Base-by-base conservation (phyloP, 1,139 yeast genomes). In the Meyerozyma elateridarum region DNA sequence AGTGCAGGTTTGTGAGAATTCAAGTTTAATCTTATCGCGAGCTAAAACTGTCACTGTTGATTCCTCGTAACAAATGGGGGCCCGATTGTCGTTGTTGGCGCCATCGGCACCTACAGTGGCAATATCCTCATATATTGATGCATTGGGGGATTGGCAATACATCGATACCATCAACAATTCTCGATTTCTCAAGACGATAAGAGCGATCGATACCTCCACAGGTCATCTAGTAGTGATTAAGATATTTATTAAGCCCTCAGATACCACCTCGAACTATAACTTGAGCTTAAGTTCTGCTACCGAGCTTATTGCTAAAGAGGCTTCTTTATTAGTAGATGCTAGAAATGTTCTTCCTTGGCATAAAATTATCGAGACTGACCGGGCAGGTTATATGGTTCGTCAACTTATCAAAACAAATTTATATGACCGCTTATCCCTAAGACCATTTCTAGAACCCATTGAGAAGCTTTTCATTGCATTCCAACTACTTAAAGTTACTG, bases 31-130 rank as follows among this genome's bases (percentile, higher is more conserved):
- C 6, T n/a, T 14, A 24, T 14, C 27, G 15, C 27, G 14, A 21
- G 6, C 12, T n/a, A n/a, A n/a, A n/a, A n/a, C n/a, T n/a, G n/a
- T n/a, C n/a, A n/a, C n/a, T n/a, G n/a, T n/a, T n/a, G n/a, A n/a
- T n/a, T n/a, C n/a, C n/a, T n/a, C n/a, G n/a, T n/a, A n/a, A n/a
- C n/a, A n/a, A 34, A 88, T 89, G 96, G 96, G 96, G 12, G 87
- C 85, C 14, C 83, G 84, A 53, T 63, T 89, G 43, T 88, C 96
- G 4, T 64, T 85, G 30, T 61, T 87, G 51, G 87, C 96, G 18
- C 96, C 96, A 5, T 78, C 91, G 9, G 88, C 96, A 3, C 89
- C 94, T 4, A 85, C 96, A 1, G 85, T 91, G 47, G 96, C 95
- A 8, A 71, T 88, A 4, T 88, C 93, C 20, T 89, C 97, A 1